Percentiles rank a stretch among this genome's conserved stretches.
phyloP scores from a whole-genome alignment of 1,284 basidiomycete genomes.

The Chiua sp. region DNA sequence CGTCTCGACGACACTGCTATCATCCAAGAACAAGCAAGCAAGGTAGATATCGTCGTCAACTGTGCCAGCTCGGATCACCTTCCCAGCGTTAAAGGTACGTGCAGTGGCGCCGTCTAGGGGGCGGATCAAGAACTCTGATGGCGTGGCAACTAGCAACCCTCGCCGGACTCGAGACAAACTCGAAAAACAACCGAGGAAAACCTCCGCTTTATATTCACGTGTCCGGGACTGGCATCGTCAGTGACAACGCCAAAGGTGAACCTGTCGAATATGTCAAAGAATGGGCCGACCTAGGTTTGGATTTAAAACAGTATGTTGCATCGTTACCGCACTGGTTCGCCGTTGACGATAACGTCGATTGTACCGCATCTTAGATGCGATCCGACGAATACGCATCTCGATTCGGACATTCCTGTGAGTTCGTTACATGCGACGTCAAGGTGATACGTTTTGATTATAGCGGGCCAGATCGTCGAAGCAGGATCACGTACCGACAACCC shows the following conservation, averaged over 20 bases:
- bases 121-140: not conserved
- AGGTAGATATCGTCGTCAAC: slow-evolving; percentile 44
- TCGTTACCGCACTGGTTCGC: not conserved
- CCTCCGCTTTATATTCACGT: slow-evolving; percentile 49
- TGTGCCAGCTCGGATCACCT: slow-evolving; percentile 46
- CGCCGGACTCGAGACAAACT: slow-evolving; percentile 42
- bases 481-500: slow-evolving; percentile 45
- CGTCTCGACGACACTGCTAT: slow-evolving; percentile 40
- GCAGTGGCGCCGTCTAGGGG: not conserved
- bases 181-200: slow-evolving; percentile 39
- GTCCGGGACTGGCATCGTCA: slow-evolving; percentile 45
- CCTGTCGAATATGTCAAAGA: slow-evolving; percentile 33
- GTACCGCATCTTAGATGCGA: slow-evolving; percentile 21
- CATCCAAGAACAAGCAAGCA: slow-evolving; percentile 40
- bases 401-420: slow-evolving; percentile 40
- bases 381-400: slow-evolving; percentile 41
- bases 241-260: slow-evolving; percentile 46
- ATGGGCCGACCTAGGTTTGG: slow-evolving; percentile 45
- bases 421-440: not conserved
- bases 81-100: slow-evolving; percentile 40
- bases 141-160: slow-evolving; percentile 40
- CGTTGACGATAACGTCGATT: not conserved
- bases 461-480: slow-evolving; percentile 41
- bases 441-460: not conserved
- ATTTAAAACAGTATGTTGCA: slow-evolving; percentile 26